These are phyloP conservation scores for Cyclocybe aegerita DNA, from an alignment of 768 basidiomycete species.

Conservation along the genomic window DNA sequence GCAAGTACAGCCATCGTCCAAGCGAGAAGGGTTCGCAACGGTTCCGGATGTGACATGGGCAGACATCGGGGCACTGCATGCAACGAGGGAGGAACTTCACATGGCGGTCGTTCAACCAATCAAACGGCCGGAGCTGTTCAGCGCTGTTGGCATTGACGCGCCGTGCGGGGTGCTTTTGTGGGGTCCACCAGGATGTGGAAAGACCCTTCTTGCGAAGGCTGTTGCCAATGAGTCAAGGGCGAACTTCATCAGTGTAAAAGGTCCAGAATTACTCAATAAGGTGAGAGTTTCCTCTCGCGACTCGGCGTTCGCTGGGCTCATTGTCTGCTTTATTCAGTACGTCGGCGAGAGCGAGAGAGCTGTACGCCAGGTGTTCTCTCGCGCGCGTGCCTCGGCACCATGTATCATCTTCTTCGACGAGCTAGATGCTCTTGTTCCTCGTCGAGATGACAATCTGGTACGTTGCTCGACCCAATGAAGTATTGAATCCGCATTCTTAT, in stretches of 20 bases:
- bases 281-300: conserved; percentile 35
- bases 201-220: conserved; percentile 96
- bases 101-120: conserved; percentile 99
- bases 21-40: conserved; percentile 97
- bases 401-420: conserved; percentile 97
- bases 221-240: conserved; percentile 95
- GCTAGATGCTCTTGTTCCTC: conserved; percentile 87
- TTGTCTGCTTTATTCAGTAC: conserved; percentile 52
- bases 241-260: conserved; percentile 98
- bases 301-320: not conserved
- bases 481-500: too few species aligned
- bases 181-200: conserved; percentile 99
- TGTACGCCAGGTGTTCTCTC: conserved; percentile 90
- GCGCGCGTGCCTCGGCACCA: conserved; percentile 90
- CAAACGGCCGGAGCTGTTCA: conserved; percentile 84
- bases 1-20: conserved; percentile 92
- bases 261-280: conserved; percentile 96
- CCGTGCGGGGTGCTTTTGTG: conserved; percentile 95
- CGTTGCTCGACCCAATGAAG: conserved; percentile 19
- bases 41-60: conserved; percentile 95
- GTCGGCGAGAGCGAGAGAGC: conserved; percentile 97
- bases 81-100: conserved; percentile 85
- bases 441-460: conserved; percentile 87
- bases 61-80: conserved; percentile 90
- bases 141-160: conserved; percentile 83